Evolutionary conservation across 805 yeast genomes (phyloP).

Genomic region (Barnettozyma populi): DNA sequence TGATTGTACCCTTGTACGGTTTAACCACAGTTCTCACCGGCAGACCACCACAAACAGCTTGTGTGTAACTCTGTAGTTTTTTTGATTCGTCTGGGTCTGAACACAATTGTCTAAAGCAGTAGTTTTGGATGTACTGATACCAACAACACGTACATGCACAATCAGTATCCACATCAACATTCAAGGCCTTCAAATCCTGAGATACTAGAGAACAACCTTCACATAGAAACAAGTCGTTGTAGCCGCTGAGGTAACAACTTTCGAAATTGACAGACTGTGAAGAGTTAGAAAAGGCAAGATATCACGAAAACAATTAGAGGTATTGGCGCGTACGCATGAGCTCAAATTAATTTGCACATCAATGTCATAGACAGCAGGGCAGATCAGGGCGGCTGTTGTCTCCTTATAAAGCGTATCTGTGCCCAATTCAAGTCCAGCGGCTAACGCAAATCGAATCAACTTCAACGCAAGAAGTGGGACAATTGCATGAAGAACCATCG

Average conservation of each 20-base stretch:
- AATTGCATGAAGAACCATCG: not conserved
- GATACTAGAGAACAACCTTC: conserved; percentile 24
- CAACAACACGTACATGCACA: conserved; percentile 24
- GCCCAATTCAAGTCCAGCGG: not conserved
- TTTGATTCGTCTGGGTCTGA: conserved; percentile 13
- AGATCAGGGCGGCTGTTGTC: not conserved
- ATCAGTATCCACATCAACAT: conserved; percentile 12
- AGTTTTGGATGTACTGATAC: conserved; percentile 21
- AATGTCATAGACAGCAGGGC: conserved; percentile 5
- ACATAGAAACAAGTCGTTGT: conserved; percentile 19
- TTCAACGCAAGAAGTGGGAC: not conserved
- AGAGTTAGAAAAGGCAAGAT: not conserved
- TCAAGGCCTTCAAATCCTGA: not conserved
- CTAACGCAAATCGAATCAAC: not conserved
- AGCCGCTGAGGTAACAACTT: conserved; percentile 20
- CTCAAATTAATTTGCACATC: conserved; percentile 8
- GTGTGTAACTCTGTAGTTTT: conserved; percentile 10
- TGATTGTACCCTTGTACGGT: conserved; percentile 10
- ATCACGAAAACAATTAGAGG: not conserved
- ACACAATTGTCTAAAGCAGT: conserved; percentile 22
- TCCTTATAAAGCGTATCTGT: not conserved
- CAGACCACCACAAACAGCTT: conserved; percentile 11
- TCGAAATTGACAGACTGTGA: conserved; percentile 13
- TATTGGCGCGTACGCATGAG: conserved; percentile 15
- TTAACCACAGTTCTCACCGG: conserved; percentile 14